These are phyloP conservation scores for Venturia asperata DNA, from an alignment of 2,329 filamentous ascomycete genomes.

Conservation along the genomic window DNA sequence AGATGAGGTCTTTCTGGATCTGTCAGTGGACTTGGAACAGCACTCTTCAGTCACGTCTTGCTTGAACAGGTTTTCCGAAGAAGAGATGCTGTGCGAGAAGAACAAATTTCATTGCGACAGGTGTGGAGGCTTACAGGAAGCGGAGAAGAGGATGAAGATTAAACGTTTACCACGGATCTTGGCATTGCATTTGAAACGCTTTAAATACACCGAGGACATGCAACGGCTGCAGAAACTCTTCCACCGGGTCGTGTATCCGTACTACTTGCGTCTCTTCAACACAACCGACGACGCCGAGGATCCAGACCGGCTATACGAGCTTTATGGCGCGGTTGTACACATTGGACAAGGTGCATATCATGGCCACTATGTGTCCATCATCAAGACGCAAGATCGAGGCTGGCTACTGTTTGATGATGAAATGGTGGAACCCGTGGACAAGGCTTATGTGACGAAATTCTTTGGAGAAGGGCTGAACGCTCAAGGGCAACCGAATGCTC, in stretches of 20 bases:
- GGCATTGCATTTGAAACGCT: constrained; percentile 88
- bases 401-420: constrained; percentile 98
- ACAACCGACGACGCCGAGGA: constrained; percentile 94
- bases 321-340: constrained; percentile 95
- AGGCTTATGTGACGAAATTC: constrained; percentile 92
- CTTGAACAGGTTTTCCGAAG: constrained; percentile 88
- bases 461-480: constrained; percentile 74
- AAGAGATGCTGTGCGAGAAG: constrained; percentile 95
- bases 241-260: constrained; percentile 93
- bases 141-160: constrained; percentile 99
- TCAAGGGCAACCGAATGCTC: constrained; percentile 46
- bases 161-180: constrained; percentile 88
- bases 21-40: constrained; percentile 92
- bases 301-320: constrained; percentile 86
- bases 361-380: constrained; percentile 94
- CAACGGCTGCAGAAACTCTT: constrained; percentile 93
- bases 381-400: constrained; percentile 92
- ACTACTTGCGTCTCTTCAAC: constrained; percentile 93
- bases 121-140: constrained; percentile 92
- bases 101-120: constrained; percentile 99
- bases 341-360: constrained; percentile 96
- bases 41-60: constrained; percentile 96
- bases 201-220: constrained; percentile 96
- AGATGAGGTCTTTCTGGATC: constrained; percentile 90
- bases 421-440: constrained; percentile 96